phyloP scores from a whole-genome alignment of 345 rosid species.

The Rhodomyrtus tomentosa region DNA sequence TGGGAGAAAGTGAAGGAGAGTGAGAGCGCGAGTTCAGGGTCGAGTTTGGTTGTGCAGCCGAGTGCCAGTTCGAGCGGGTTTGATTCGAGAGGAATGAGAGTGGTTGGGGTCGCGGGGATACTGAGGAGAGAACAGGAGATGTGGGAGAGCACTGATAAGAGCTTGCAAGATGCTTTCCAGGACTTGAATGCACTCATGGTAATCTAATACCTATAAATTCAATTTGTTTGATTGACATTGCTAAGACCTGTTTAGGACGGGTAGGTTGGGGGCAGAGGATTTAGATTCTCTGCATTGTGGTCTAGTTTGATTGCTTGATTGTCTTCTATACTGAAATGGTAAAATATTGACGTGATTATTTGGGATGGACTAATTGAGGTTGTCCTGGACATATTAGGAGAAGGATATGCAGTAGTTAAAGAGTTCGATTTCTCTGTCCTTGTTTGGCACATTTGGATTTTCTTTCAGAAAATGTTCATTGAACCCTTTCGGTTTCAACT shows the following conservation, averaged over 20 bases:
- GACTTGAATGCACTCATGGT: slow-evolving; percentile 97
- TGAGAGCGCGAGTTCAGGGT: slow-evolving; percentile 9
- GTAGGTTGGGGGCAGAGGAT: background rate
- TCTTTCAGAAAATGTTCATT: background rate
- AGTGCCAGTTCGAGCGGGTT: slow-evolving; percentile 33
- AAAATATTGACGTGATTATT: background rate
- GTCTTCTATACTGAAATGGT: background rate
- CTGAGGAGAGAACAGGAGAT: slow-evolving; percentile 85
- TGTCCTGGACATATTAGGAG: background rate
- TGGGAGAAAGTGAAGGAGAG: slow-evolving; percentile 43
- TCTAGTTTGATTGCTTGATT: background rate
- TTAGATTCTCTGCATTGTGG: background rate
- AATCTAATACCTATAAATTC: background rate
- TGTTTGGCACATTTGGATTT: background rate
- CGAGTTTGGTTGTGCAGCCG: slow-evolving; percentile 5
- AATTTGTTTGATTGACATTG: background rate
- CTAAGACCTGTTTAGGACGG: background rate
- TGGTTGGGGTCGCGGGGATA: slow-evolving; percentile 95
- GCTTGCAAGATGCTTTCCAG: slow-evolving; percentile 90
- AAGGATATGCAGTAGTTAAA: background rate
- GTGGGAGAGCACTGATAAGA: slow-evolving; percentile 95
- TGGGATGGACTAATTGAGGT: background rate
- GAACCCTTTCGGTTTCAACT: background rate
- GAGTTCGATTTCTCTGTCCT: background rate
- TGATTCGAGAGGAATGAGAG: slow-evolving; percentile 70